Evolutionary conservation across 208 protist species (phyloP).

Genomic region (Phytomonas francai): DNA sequence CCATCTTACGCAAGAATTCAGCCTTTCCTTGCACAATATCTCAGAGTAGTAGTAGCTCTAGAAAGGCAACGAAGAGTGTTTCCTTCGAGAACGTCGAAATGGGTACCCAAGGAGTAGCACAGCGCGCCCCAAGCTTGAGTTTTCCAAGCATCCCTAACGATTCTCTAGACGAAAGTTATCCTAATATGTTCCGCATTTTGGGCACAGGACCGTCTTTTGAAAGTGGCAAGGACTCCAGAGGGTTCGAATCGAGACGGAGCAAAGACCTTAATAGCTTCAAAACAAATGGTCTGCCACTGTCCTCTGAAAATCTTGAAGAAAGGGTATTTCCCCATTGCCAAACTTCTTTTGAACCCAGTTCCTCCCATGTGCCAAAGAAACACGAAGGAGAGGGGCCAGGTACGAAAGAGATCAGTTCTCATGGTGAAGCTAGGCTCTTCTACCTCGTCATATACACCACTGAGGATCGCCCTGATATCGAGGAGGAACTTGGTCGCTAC

Average conservation of each 20-base stretch:
- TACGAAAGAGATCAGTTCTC: neutral
- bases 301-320: neutral
- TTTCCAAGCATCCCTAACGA: neutral
- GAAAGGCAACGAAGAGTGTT: neutral
- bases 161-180: neutral
- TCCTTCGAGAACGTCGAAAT: neutral
- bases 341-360: neutral
- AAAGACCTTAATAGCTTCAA: neutral
- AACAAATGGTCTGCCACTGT: neutral
- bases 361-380: neutral
- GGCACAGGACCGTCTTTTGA: neutral
- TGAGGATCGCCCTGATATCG: slow-evolving; percentile 25
- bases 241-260: neutral
- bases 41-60: neutral
- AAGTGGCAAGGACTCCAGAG: neutral
- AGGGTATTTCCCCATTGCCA: neutral
- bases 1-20: neutral
- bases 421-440: slow-evolving; percentile 3
- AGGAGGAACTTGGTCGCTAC: slow-evolving; percentile 27
- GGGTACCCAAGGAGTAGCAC: neutral
- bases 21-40: neutral
- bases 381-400: neutral
- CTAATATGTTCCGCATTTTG: neutral
- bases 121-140: neutral
- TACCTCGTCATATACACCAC: slow-evolving; percentile 54